Base-by-base conservation (phyloP, 768 basidiomycete species). In the Ramaria sp. region DNA sequence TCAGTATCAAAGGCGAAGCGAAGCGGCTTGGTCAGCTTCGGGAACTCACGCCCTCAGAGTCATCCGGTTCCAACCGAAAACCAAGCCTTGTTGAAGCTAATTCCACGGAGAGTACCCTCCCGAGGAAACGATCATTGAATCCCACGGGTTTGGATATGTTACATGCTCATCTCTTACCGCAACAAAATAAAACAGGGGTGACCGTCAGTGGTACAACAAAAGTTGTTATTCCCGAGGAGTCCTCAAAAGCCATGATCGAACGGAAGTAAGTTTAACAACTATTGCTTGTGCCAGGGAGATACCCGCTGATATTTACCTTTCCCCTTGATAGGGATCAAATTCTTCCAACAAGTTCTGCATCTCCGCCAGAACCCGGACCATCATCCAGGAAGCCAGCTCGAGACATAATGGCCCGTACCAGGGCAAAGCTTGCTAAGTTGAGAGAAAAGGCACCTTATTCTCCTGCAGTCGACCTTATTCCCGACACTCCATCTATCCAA, bases 371-470 rank as follows among this genome's bases (percentile, higher is more conserved):
- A 13, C 32, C 39, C 39, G 16, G n/a, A 8, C 2, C 39, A 6
- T n/a, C 39, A n/a, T 41, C 39, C 3, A n/a, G 39, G 16, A 45
- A 58, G 27, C 58, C 58, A 39, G 61, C 59, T 7, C 57, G 57
- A 38, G 59, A 61, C 42, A 66, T 63, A 52, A 64, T 66, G 65
- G 65, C 61, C 37, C 62, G 63, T 38, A 68, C 67, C 41, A 63
- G 66, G 30, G 64, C 61, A 12, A 62, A 59, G 8, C 57, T 68
- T 8, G 56, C 56, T 30, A 53, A 44, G 50, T 34, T 25, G 50
- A 48, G 54, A 55, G 34, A 13, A 15, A 48, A 38, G n/a, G 3
- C 32, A 20, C 13, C 38, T 13, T 50, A 49, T 30, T 24, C 25
- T 5, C 25, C 44, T 13, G 45, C 13, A 27, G 30, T 9, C 24